A percentile compares a stretch with the other conserved stretches of the same genome.
Evolutionary conservation across 1,139 yeast species (phyloP).

Genomic region (Blastobotrys indianensis): DNA sequence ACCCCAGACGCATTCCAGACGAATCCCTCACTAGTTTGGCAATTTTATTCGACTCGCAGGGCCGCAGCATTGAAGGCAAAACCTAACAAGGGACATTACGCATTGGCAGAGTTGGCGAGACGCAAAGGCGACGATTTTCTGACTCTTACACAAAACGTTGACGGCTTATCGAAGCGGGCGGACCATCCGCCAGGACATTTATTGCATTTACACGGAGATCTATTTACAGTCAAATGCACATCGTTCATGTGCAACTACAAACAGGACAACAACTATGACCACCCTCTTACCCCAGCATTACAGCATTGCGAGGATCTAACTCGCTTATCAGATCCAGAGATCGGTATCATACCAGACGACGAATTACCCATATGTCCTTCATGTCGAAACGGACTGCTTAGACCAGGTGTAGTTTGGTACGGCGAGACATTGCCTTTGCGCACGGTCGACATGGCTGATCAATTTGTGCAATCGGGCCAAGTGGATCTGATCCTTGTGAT

Average conservation of each 20-base stretch:
- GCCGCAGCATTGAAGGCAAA: constrained; percentile 55
- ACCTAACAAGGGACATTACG: constrained; percentile 70
- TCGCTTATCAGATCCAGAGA: constrained; percentile 9
- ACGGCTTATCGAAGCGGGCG: constrained; percentile 64
- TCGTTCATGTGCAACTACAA: constrained; percentile 62
- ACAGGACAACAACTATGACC: constrained; percentile 46
- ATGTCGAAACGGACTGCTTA: constrained; percentile 53
- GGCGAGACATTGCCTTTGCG: constrained; percentile 74
- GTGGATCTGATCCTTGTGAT: constrained; percentile 75
- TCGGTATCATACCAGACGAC: constrained; percentile 35
- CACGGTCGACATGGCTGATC: constrained; percentile 61
- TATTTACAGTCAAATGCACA: constrained; percentile 70
- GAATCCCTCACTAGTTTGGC: constrained; percentile 88
- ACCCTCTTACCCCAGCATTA: constrained; percentile 61
- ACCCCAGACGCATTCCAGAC: constrained; percentile 83
- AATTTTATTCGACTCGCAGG: constrained; percentile 70
- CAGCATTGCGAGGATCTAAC: constrained; percentile 18
- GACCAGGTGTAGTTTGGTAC: constrained; percentile 94
- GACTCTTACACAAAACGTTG: constrained; percentile 78
- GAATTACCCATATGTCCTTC: constrained; percentile 74
- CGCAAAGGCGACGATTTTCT: constrained; percentile 38
- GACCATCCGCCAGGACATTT: constrained; percentile 49
- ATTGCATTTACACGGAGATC: constrained; percentile 71
- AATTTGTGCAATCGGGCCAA: constrained; percentile 50
- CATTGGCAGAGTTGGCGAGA: constrained; percentile 53